Conservation (phyloP, 176 grass and related monocot species). For the Metroxylon sagu region DNA sequence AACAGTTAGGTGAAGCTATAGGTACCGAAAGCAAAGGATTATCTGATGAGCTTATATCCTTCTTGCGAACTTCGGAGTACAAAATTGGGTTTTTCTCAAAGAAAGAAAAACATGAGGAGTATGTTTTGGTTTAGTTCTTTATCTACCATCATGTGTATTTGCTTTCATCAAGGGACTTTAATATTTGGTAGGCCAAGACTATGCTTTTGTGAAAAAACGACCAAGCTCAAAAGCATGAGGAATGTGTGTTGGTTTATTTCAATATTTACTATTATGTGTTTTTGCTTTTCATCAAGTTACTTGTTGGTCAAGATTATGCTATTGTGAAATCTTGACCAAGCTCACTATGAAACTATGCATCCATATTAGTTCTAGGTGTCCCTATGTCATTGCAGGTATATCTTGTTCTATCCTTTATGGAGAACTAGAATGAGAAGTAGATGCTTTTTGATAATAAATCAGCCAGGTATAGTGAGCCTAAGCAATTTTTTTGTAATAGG, state of each 20-base stretch:
- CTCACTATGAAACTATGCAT: too few relatives aligned
- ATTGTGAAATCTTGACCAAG: too few relatives aligned
- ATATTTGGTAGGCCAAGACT: constrained; percentile 4
- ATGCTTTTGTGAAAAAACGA: neutral
- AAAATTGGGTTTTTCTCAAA: constrained; percentile 71
- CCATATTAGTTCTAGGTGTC: too few relatives aligned
- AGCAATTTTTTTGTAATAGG: too few relatives aligned
- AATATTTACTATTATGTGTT: too few relatives aligned
- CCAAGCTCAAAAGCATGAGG: neutral
- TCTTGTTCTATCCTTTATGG: too few relatives aligned
- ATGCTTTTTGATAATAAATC: too few relatives aligned
- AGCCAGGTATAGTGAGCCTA: too few relatives aligned
- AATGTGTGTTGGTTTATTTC: constrained; percentile 12
- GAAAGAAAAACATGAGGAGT: constrained; percentile 78
- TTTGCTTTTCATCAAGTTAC: too few relatives aligned
- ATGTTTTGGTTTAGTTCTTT: constrained; percentile 25
- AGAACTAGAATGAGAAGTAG: too few relatives aligned
- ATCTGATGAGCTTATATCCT: constrained; percentile 43
- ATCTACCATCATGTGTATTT: neutral
- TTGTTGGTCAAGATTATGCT: too few relatives aligned
- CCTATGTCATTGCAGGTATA: too few relatives aligned
- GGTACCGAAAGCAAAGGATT: constrained; percentile 77
- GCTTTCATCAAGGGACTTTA: neutral
- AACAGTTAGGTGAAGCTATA: constrained; percentile 73
- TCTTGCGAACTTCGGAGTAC: constrained; percentile 52